Evolutionary conservation across 1,284 basidiomycete genomes (phyloP).

Genomic region (Papiliotrema terrestris): DNA sequence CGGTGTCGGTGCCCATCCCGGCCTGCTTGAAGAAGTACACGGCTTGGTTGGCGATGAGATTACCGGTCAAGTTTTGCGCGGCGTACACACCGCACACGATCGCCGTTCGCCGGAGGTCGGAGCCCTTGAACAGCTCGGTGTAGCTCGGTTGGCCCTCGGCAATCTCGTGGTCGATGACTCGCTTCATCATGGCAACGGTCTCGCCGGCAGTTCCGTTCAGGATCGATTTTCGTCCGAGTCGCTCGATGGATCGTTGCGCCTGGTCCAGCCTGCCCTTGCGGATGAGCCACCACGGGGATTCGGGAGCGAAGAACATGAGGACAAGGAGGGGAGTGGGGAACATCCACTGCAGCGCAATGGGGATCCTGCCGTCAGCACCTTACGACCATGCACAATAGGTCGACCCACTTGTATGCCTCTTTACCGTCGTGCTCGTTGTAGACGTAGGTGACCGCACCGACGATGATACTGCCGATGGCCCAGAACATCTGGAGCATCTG

Average conservation of each 20-base stretch:
- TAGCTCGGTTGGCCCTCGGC: constrained; percentile 22
- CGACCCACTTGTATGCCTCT: constrained; percentile 25
- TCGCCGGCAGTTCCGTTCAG: constrained; percentile 13
- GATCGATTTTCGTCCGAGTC: constrained; percentile 20
- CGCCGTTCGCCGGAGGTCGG: constrained; percentile 49
- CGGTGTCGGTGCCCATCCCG: constrained; percentile 34
- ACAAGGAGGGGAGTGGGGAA: constrained; percentile 37
- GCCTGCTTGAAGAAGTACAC: constrained; percentile 40
- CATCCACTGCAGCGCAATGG: constrained; percentile 36
- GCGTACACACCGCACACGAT: constrained; percentile 46
- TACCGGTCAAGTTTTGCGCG: constrained; percentile 42
- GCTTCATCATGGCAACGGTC: constrained; percentile 31
- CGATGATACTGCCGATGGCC: constrained; percentile 40
- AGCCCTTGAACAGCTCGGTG: constrained; percentile 49
- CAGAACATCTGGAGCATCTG: constrained; percentile 38
- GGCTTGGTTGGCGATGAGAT: constrained; percentile 37
- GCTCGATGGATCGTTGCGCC: constrained; percentile 32
- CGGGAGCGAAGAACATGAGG: constrained; percentile 32
- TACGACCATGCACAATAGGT: neutral
- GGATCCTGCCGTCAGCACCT: constrained; percentile 18
- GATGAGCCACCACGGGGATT: constrained; percentile 53
- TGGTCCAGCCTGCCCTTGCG: constrained; percentile 49
- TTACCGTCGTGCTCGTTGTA: constrained; percentile 15
- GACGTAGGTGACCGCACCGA: constrained; percentile 31
- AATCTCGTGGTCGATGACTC: constrained; percentile 24